Conservation (phyloP, 2,329 filamentous ascomycete species). For the Fusarium sulawesiense region DNA sequence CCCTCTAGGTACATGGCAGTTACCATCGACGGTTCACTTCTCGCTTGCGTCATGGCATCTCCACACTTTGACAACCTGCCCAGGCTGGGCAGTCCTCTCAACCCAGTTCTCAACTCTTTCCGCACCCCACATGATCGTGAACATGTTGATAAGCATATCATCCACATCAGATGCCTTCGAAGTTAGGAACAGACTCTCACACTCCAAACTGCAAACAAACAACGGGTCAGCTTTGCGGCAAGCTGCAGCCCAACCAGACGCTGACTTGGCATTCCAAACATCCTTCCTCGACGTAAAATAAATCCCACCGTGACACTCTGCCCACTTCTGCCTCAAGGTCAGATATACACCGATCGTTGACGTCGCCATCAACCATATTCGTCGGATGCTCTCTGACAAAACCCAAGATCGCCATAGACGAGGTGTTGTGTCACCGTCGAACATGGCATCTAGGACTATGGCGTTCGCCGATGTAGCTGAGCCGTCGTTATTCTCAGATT, state of each 20-base stretch:
- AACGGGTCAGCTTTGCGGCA: not conserved
- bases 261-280: not conserved
- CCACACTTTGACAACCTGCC: not conserved
- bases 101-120: slow-evolving; percentile 26
- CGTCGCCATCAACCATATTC: slow-evolving; percentile 9
- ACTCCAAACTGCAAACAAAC: slow-evolving; percentile 10
- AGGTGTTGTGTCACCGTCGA: not conserved
- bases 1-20: too few species aligned
- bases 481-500: not conserved
- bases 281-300: slow-evolving; percentile 2
- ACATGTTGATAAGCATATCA: not conserved
- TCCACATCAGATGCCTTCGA: slow-evolving; percentile 10
- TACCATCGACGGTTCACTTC: not conserved
- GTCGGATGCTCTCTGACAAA: slow-evolving; percentile 13
- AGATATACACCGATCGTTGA: slow-evolving; percentile 15
- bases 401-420: slow-evolving; percentile 16
- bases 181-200: slow-evolving; percentile 8
- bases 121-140: slow-evolving; percentile 20
- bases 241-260: not conserved
- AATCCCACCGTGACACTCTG: slow-evolving; percentile 3
- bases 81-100: not conserved
- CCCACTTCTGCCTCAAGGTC: slow-evolving; percentile 7
- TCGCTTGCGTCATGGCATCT: not conserved
- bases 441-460: not conserved
- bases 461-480: not conserved